Evolutionary conservation across 257 asterid genomes (phyloP).

Genomic region (Scutellaria galericulata): DNA sequence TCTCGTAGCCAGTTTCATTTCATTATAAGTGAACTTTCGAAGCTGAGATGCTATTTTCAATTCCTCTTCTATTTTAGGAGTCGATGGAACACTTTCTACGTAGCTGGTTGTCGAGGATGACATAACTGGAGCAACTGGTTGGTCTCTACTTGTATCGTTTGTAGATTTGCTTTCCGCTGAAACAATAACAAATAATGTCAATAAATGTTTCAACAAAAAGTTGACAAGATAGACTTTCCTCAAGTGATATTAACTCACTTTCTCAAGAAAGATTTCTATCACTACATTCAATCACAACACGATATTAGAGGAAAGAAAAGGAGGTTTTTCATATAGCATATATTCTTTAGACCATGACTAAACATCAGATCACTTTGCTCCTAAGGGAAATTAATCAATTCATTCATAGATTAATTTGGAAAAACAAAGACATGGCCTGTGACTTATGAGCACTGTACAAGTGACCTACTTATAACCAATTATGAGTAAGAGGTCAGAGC

Average conservation of each 20-base stretch:
- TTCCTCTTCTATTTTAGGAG: constrained; percentile 64
- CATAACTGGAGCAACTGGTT: constrained; percentile 58
- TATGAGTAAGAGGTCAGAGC: too few species aligned
- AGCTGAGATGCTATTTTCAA: constrained; percentile 83
- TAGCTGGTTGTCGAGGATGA: constrained; percentile 75
- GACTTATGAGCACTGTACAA: too few species aligned
- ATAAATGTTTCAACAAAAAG: background rate
- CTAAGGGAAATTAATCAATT: background rate
- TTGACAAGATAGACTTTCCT: background rate
- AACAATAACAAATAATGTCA: constrained; percentile 16
- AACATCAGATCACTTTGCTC: background rate
- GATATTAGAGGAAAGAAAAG: background rate
- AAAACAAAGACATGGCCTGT: too few species aligned
- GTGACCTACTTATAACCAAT: too few species aligned
- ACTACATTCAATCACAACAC: background rate
- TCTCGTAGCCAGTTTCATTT: constrained; percentile 71
- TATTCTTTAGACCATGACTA: background rate
- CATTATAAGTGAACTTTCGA: constrained; percentile 67
- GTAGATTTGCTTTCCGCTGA: constrained; percentile 78
- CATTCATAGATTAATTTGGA: background rate
- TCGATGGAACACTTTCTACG: constrained; percentile 61
- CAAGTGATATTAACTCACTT: constrained; percentile 6
- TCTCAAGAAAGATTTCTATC: background rate
- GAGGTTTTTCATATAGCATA: background rate
- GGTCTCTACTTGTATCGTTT: constrained; percentile 55